Conservation (phyloP, 1,139 yeast species). For the Candida tropicalis region DNA sequence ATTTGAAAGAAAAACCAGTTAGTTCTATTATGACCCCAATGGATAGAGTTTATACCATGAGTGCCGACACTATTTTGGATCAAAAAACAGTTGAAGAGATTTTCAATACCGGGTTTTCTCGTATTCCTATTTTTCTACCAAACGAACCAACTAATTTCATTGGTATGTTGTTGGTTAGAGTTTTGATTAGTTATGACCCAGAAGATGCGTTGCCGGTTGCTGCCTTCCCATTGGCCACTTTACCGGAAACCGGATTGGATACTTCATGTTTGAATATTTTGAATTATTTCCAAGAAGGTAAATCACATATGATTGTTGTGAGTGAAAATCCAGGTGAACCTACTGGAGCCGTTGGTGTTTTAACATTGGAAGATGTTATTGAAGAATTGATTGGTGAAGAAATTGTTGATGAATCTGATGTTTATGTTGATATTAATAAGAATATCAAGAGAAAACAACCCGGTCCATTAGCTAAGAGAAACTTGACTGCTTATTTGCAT, state of each 20-base stretch:
- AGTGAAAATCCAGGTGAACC: slow-evolving; percentile 87
- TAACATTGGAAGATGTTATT: slow-evolving; percentile 94
- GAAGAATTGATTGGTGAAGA: slow-evolving; percentile 98
- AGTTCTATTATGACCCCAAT: slow-evolving; percentile 92
- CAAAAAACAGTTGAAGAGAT: slow-evolving; percentile 86
- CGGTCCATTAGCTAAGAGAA: slow-evolving; percentile 79
- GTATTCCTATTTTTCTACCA: slow-evolving; percentile 95
- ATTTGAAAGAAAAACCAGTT: slow-evolving; percentile 89
- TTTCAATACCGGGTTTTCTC: slow-evolving; percentile 89
- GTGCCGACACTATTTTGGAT: slow-evolving; percentile 81
- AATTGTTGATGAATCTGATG: slow-evolving; percentile 96
- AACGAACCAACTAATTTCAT: slow-evolving; percentile 87
- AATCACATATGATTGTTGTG: slow-evolving; percentile 95
- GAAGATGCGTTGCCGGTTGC: slow-evolving; percentile 94
- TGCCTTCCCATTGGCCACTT: slow-evolving; percentile 90
- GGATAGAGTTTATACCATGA: slow-evolving; percentile 85
- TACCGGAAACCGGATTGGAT: slow-evolving; percentile 90
- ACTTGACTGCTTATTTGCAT: slow-evolving; percentile 69
- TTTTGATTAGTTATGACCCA: slow-evolving; percentile 92
- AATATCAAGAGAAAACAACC: slow-evolving; percentile 83
- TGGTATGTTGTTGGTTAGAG: slow-evolving; percentile 93
- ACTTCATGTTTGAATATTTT: slow-evolving; percentile 92
- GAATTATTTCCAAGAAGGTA: slow-evolving; percentile 97
- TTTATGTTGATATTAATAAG: slow-evolving; percentile 85
- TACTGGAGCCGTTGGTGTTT: slow-evolving; percentile 84